A percentile compares a stretch with the other conserved stretches of the same genome.
phyloP scores from a whole-genome alignment of 129 eudicot species.

The Centaurea solstitialis region DNA sequence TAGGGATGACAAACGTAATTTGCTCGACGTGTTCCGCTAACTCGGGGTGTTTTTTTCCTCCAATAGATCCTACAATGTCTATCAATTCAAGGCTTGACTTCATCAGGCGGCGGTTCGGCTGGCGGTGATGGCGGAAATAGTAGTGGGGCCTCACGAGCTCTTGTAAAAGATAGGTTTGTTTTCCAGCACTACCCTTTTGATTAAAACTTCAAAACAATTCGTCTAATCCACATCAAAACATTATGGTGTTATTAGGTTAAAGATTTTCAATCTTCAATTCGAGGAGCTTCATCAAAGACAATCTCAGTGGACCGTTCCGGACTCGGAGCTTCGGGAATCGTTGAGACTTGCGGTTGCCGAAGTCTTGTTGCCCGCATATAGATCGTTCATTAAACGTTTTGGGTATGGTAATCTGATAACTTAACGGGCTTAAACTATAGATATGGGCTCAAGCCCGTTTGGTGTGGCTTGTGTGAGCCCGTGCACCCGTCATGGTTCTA shows the following conservation, averaged over 20 bases:
- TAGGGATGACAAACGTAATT: too few species aligned
- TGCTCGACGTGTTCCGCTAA: background rate
- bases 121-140: slow-evolving; percentile 87
- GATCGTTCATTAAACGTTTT: slow-evolving; percentile 91
- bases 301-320: slow-evolving; percentile 99
- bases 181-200: slow-evolving; percentile 1
- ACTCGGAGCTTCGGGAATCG: slow-evolving; percentile 91
- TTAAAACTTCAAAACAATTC: background rate
- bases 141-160: slow-evolving; percentile 81
- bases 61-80: slow-evolving; percentile 79
- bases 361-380: slow-evolving; percentile 92
- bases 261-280: slow-evolving; percentile 77
- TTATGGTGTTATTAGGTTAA: slow-evolving; percentile 49
- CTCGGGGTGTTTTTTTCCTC: background rate
- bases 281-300: slow-evolving; percentile 99
- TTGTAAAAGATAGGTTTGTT: slow-evolving; percentile 58
- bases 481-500: background rate
- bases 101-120: slow-evolving; percentile 72
- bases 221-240: background rate
- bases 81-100: slow-evolving; percentile 80
- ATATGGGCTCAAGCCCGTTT: background rate
- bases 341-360: slow-evolving; percentile 97
- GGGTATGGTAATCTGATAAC: slow-evolving; percentile 34
- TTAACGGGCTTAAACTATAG: background rate
- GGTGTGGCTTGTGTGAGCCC: background rate